Base-by-base conservation (phyloP, 2,329 filamentous ascomycete genomes). In the Lecanosticta acicola region DNA sequence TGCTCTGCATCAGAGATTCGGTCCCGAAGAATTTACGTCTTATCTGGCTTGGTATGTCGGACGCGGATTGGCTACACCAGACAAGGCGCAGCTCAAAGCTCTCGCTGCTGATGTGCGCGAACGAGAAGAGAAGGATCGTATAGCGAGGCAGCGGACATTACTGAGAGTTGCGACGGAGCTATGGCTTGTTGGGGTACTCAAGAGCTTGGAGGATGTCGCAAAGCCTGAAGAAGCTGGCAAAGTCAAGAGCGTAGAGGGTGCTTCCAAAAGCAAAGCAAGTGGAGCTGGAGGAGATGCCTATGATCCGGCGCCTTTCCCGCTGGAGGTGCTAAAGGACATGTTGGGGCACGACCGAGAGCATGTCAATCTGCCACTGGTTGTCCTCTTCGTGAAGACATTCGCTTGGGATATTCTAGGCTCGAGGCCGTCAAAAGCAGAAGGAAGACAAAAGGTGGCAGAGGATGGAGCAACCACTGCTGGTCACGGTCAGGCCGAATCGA, bases 291-390 rank as follows among this genome's bases (percentile, higher is more conserved):
- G 71, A 42, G 79, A 81, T 48, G 80, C 81, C 20, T 80, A 77
- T 33, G 82, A 85, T 49, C 79, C 87, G 1, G 93, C 98, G 54
- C 93, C 93, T 0, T 97, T 98, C 57, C 94, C 94, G 3, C 74
- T 98, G 16, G 93, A 98, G 66, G 91, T 97, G n/a, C 73, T 98
- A 33, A 98, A 98, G 70, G 94, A 98, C 64, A 78, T 98, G 54
- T 77, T 98, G 13, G 89, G 90, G 5, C 84, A 97, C 63, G 93
- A 98, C 65, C 81, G 89, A 45, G 91, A 98, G 57, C 93, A 97
- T 62, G 74, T 81, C 45, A 98, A 97, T 62, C 71, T 98, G 35
- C 89, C 93, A 1, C 73, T 98, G 37, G 84, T 96, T 4, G 93
- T 97, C 41, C 78, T 94, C 11, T 98, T 98, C 62, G 90, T 95